Evolutionary conservation across 371 early-diverging fungal genomes (phyloP), one percentile per base, ranked within the genome.

Genomic region (Zychaea mexicana): DNA sequence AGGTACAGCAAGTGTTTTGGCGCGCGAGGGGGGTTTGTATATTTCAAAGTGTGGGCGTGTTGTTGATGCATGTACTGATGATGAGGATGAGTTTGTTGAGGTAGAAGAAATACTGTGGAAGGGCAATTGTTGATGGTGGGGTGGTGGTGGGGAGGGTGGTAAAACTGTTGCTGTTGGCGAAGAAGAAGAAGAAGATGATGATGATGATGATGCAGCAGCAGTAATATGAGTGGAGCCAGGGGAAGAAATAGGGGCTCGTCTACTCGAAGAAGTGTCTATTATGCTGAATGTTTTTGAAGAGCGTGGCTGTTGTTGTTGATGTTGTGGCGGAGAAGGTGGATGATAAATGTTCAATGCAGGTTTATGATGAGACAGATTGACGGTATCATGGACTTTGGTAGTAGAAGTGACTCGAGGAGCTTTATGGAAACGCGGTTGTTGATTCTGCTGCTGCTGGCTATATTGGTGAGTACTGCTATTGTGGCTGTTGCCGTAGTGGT

Each of bases 261-360:
- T 46, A 24, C 45, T n/a, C 7, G 42, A 15, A 26, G 42, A 42
- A 42, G 42, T 58, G n/a, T 45, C 38, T 31, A 31, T 28, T 19
- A 27, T 39, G 39, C 32, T 42, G n/a, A 42, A 42, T 42, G 42
- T 2, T 42, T 42, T 42, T 6, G 42, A 15, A 15, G 17, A n/a
- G 13, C n/a, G 42, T 22, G 27, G 55, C 24, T 54, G 55, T 22
- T 27, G 55, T 22, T 31, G 55, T 53, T 53, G 53, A 19, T 10
- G 55, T 54, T 54, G 55, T 15, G 59, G 38, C 27, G 52, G 58
- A 15, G 64, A 56, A 21, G 64, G 57, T n/a, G 64, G 64, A 57
- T 64, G 64, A 52, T 64, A 64, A 28, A 64, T 64, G 38, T 64
- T 64, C 5, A 64, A 36, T n/a, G 9, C 36, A 21, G 64, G 64